phyloP scores from a whole-genome alignment of 257 asterid species.

The Ophiorrhiza pumila region DNA sequence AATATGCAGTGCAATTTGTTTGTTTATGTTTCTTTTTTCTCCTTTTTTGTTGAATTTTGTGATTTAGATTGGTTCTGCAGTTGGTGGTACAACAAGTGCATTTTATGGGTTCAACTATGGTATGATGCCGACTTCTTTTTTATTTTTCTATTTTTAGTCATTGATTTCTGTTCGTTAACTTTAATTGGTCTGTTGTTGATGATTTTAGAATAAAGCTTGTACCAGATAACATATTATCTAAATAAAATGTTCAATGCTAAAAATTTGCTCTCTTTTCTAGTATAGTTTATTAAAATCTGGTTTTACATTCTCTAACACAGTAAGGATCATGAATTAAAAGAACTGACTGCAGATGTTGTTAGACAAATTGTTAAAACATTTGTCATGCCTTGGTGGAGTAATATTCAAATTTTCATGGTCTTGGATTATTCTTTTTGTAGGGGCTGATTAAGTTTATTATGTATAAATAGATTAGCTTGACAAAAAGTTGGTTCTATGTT shows the following conservation, averaged over 20 bases:
- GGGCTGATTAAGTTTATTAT: neutral
- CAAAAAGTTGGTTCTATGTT: neutral
- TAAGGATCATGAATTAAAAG: neutral
- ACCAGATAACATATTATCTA: neutral
- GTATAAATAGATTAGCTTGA: neutral
- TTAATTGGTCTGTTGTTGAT: neutral
- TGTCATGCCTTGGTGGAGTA: neutral
- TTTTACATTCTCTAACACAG: no score
- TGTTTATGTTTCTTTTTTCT: neutral
- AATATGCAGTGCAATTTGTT: neutral
- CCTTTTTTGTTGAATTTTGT: neutral
- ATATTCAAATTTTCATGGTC: neutral
- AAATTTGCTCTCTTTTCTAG: neutral
- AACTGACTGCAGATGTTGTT: no score
- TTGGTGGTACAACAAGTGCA: conserved; percentile 80
- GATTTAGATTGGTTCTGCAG: conserved; percentile 83
- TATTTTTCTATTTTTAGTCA: neutral
- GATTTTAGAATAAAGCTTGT: neutral
- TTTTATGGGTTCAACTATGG: conserved; percentile 80
- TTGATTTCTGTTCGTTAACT: neutral
- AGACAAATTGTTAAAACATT: neutral
- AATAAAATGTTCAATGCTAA: neutral
- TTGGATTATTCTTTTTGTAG: neutral
- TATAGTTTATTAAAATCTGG: neutral
- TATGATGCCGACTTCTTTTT: conserved; percentile 17